phyloP scores from a whole-genome alignment of 345 rosid genomes.

The Populus alba region DNA sequence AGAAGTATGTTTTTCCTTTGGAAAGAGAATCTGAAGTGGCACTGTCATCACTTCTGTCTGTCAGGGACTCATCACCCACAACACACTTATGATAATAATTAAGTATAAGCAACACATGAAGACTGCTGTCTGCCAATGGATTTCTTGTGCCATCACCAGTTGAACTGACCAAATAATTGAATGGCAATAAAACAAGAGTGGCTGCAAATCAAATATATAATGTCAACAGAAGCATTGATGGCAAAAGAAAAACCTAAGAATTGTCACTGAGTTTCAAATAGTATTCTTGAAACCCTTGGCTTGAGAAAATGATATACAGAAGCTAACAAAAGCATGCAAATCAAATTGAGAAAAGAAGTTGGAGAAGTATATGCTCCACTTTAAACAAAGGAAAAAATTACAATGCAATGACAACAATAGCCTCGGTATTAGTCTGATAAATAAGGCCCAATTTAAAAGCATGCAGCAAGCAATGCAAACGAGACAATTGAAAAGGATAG shows the following conservation, averaged over 20 bases:
- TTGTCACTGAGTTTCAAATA: not conserved
- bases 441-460: not conserved
- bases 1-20: slow-evolving; percentile 44
- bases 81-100: slow-evolving; percentile 69
- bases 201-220: slow-evolving; percentile 59
- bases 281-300: not conserved
- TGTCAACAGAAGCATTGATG: slow-evolving; percentile 11
- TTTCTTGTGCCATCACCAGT: slow-evolving; percentile 57
- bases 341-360: not conserved
- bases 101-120: slow-evolving; percentile 80
- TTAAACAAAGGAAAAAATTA: not conserved
- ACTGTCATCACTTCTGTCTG: slow-evolving; percentile 63
- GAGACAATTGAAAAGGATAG: not conserved
- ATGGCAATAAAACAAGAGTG: slow-evolving; percentile 69
- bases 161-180: slow-evolving; percentile 73
- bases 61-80: slow-evolving; percentile 49
- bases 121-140: slow-evolving; percentile 75
- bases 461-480: not conserved
- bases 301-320: not conserved
- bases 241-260: not conserved
- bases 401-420: not conserved
- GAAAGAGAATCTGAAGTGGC: slow-evolving; percentile 58
- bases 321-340: not conserved
- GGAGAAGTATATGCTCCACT: not conserved
- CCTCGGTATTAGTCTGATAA: not conserved